A percentile compares a stretch with the other conserved stretches of the same genome.
Evolutionary conservation across 2,329 filamentous ascomycete species (phyloP).

Genomic region (Colletotrichum camelliae): DNA sequence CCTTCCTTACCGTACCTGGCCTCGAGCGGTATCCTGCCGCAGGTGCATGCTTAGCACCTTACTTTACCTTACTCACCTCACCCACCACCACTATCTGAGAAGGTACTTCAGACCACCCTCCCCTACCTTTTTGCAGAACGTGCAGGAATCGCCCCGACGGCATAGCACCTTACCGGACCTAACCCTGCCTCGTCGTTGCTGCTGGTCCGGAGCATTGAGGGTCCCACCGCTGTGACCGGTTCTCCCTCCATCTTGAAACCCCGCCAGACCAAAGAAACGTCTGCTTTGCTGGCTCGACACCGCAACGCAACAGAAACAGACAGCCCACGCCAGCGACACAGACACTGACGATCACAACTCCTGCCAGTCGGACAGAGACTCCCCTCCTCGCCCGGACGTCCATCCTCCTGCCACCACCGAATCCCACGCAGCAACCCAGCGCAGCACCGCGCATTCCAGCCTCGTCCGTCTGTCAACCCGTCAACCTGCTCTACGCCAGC

Average conservation of each 20-base stretch:
- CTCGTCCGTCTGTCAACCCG: not conserved
- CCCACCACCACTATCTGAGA: not conserved
- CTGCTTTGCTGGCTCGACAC: not conserved
- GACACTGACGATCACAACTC: not conserved
- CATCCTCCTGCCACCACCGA: not conserved
- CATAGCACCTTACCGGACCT: not conserved
- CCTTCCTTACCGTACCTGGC: not conserved
- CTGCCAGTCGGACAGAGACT: not conserved
- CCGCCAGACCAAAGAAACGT: slow-evolving; percentile 26
- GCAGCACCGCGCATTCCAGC: slow-evolving; percentile 5
- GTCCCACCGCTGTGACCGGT: slow-evolving; percentile 20
- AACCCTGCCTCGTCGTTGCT: slow-evolving; percentile 1
- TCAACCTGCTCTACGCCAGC: not conserved
- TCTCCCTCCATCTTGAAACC: slow-evolving; percentile 33
- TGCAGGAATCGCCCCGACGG: not conserved
- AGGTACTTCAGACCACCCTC: not conserved
- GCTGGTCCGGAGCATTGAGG: slow-evolving; percentile 12
- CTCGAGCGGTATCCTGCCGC: not conserved
- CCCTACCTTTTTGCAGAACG: not conserved
- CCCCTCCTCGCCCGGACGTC: not conserved
- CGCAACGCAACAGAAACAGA: not conserved
- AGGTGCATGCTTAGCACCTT: not conserved
- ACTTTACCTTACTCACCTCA: not conserved
- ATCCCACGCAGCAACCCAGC: not conserved
- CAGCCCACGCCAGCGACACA: not conserved